Conservation (phyloP, 345 rosid species). For the Eucalyptus caleyi region DNA sequence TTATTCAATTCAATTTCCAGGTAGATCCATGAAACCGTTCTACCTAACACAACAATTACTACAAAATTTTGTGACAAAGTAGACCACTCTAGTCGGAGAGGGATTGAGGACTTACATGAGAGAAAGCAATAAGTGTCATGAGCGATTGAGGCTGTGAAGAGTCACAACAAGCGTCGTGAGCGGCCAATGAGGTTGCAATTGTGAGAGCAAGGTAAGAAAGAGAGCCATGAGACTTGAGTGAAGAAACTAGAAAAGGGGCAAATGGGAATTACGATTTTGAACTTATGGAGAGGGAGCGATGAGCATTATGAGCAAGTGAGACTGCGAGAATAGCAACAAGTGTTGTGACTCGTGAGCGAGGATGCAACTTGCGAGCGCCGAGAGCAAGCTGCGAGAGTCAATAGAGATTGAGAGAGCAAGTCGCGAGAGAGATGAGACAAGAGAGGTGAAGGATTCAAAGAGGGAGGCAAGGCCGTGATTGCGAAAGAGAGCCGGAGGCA, state of each 20-base stretch:
- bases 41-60: too few species aligned
- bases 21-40: too few species aligned
- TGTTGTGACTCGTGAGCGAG: background rate
- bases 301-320: background rate
- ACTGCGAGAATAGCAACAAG: background rate
- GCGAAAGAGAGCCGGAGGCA: background rate
- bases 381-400: background rate
- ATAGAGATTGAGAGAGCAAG: background rate
- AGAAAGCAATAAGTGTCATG: too few species aligned
- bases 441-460: background rate
- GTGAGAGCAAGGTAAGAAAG: background rate
- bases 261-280: background rate
- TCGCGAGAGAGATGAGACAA: background rate
- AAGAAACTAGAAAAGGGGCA: background rate
- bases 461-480: background rate
- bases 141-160: background rate
- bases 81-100: background rate
- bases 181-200: background rate
- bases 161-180: background rate
- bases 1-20: too few species aligned
- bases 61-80: too few species aligned
- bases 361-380: background rate
- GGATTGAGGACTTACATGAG: background rate
- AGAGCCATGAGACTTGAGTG: background rate
- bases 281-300: background rate